Evolutionary conservation across 129 eudicot genomes (phyloP).

Genomic region (Cynara cardunculus): DNA sequence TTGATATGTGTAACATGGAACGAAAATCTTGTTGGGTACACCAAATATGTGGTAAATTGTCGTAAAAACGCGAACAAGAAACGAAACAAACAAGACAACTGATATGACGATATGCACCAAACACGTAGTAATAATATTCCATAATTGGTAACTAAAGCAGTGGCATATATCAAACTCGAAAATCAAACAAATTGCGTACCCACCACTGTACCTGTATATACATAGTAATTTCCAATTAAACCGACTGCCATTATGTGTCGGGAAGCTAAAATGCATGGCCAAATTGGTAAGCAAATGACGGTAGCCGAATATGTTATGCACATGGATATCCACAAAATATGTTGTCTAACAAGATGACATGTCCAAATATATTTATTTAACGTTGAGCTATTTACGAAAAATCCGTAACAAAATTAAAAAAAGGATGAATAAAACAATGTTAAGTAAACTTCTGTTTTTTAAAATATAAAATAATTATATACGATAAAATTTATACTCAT

Average conservation of each 20-base stretch:
- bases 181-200: neutral
- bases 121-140: neutral
- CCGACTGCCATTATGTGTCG: neutral
- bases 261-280: neutral
- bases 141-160: neutral
- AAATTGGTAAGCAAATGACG: neutral
- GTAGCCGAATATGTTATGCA: neutral
- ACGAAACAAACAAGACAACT: neutral
- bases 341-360: neutral
- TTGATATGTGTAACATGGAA: neutral
- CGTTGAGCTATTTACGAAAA: neutral
- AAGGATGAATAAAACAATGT: neutral
- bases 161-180: neutral
- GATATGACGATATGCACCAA: neutral
- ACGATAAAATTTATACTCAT: no score
- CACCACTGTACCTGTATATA: neutral
- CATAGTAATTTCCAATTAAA: neutral
- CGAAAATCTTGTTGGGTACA: neutral
- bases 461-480: no score
- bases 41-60: neutral
- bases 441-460: no score
- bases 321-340: neutral
- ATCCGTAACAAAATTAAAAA: neutral
- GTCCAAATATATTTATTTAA: neutral
- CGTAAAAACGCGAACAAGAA: neutral